Evolutionary conservation across 805 yeast genomes (phyloP).

Genomic region (Hermanozyma aechmeae): DNA sequence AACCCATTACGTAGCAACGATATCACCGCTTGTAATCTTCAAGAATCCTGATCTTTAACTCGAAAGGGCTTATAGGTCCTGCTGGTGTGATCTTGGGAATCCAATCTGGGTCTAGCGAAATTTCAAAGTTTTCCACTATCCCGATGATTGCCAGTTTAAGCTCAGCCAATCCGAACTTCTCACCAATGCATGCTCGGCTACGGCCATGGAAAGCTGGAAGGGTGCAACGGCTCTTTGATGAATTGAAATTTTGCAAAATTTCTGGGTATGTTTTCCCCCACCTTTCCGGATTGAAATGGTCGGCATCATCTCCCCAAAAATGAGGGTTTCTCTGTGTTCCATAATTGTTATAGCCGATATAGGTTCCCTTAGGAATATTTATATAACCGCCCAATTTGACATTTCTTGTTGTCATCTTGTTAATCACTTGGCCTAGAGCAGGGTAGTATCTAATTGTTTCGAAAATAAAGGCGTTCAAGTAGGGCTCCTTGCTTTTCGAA

Average conservation of each 20-base stretch:
- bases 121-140: slow-evolving; percentile 25
- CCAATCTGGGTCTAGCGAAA: slow-evolving; percentile 36
- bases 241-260: slow-evolving; percentile 28
- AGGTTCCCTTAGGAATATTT: slow-evolving; percentile 38
- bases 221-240: slow-evolving; percentile 35
- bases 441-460: slow-evolving; percentile 45
- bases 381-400: slow-evolving; percentile 33
- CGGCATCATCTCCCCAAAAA: slow-evolving; percentile 38
- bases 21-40: no score
- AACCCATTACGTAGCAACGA: no score
- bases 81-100: slow-evolving; percentile 43
- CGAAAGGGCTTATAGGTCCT: slow-evolving; percentile 45
- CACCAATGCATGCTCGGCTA: slow-evolving; percentile 52
- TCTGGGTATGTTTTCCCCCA: slow-evolving; percentile 40
- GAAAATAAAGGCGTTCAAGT: slow-evolving; percentile 26
- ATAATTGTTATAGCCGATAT: slow-evolving; percentile 48
- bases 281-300: slow-evolving; percentile 36
- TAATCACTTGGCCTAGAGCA: slow-evolving; percentile 48
- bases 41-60: background rate
- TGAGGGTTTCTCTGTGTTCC: slow-evolving; percentile 37
- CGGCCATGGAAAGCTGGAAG: slow-evolving; percentile 53
- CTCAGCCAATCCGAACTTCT: slow-evolving; percentile 43
- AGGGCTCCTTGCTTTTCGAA: slow-evolving; percentile 9
- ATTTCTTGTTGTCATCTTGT: slow-evolving; percentile 32
- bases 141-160: slow-evolving; percentile 28